Base-by-base conservation (phyloP, 129 eudicot genomes). In the Lactuca saligna region DNA sequence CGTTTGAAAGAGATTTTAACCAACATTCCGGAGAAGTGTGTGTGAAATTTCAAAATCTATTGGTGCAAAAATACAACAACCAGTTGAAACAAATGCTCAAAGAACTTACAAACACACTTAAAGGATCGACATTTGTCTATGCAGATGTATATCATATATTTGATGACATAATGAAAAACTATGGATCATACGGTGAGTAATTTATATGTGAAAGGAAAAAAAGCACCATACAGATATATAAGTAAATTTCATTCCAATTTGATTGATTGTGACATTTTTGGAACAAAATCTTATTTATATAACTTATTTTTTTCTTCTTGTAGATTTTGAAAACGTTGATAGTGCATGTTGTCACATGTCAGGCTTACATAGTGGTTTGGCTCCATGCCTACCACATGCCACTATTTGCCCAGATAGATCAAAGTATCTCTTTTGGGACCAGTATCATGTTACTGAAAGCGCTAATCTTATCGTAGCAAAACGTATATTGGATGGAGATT, bases 121-220 rank as follows among this genome's bases (percentile, higher is more conserved):
- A 72, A 61, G 69, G 69, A 37, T 72, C 69, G 8, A 61, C 31
- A 35, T 72, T 72, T 6, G 61, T 72, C 14, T 61, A 72, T 12
- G 69, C 62, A 12, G 32, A 72, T 15, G 61, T 61, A 10, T 72
- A 72, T 72, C 69, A 11, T 39, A 72, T 72, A 7, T 51, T 63
- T 39, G 62, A 72, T n/a, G 62, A 51, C 39, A 54, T 72, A 20
- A 20, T 61, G 10, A 62, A 72, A 3, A 72, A 72, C 63, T 51
- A 72, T 6, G 51, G 38, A 49, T 61, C 54, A 51, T 72, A 72
- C 20, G 77, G 77, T 72, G 17, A 61, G 75, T 60, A 58, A 33
- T 2, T 33, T 60, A 57, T 11, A 34, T 54, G n/a, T 32, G 16
- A 31, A 12, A 46, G 12, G 12, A 11, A 44, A 12, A 56, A 42